Conservation (phyloP, 2,329 filamentous ascomycete genomes). For the Fusarium longipes region DNA sequence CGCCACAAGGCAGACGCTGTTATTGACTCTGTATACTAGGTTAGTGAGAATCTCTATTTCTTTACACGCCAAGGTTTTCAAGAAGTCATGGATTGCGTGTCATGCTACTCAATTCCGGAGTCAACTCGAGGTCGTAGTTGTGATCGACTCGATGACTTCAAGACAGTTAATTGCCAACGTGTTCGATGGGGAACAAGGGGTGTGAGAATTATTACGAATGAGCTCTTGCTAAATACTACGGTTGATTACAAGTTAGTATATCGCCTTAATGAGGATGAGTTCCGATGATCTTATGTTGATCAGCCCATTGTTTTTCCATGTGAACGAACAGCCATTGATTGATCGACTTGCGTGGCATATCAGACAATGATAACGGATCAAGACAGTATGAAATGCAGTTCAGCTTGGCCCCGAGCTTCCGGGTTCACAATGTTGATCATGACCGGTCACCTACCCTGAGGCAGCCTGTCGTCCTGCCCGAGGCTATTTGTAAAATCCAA, state of each 20-base stretch:
- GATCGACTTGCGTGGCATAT: background rate
- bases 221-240: background rate
- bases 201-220: background rate
- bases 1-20: conserved; percentile 15
- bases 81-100: conserved; percentile 19
- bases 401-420: conserved; percentile 14
- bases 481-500: conserved; percentile 20
- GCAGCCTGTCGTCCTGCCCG: background rate
- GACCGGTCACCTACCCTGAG: conserved; percentile 3
- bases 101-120: conserved; percentile 11
- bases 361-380: background rate
- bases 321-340: background rate
- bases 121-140: background rate
- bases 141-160: conserved; percentile 9
- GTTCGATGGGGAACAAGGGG: conserved; percentile 19
- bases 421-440: conserved; percentile 14
- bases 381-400: background rate
- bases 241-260: background rate
- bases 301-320: conserved; percentile 4
- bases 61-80: background rate
- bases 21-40: too few species aligned
- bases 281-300: conserved; percentile 2
- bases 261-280: background rate
- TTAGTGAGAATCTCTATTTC: background rate
- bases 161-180: conserved; percentile 21